Evolutionary conservation across 2,329 filamentous ascomycete genomes (phyloP), one percentile per base, ranked within the genome.

Genomic region (Ceratocystis destructans): DNA sequence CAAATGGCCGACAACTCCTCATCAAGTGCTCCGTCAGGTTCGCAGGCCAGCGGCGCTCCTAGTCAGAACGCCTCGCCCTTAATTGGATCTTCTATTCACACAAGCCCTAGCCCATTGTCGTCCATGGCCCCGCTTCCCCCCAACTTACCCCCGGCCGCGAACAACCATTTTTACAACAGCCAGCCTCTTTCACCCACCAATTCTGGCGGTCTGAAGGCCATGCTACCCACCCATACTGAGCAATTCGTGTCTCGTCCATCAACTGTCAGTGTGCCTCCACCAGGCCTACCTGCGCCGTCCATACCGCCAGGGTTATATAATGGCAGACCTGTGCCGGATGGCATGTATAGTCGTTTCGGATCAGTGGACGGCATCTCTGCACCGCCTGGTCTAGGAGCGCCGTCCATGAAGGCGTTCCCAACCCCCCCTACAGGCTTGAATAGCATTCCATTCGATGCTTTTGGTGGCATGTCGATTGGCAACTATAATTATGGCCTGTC

Each of bases 1-100:
- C 90, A 95, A 69, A 89, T 66, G 20, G 61, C 62, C 3, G 67
- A 94, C 73, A 87, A 86, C 31, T 85, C 85, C 8, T 84, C 86
- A 72, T 83, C 84, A 5, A 87, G 85, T 63, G 88, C 90, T 2
- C 85, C 87, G 69, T 83, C 85, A 2, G 55, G 46, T 22, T 86
- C 89, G 1, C 83, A 88, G 72, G 81, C 87, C 69, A 78, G 77
- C 53, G 79, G 79, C 6, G 77, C 74, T 3, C 74, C 78, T 20
- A 85, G 82, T 69, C 82, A 85, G 68, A 81, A 80, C 68, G 78
- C 79, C 8, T 86, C 84, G 41, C 83, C 85, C 64, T 83, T 84
- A 71, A 77, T 81, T 17, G 77, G 82, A 67, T 86, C 83, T 31
- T 84, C 88, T 15, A 78, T 83, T 46, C 87, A 88, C 69, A 82